Evolutionary conservation across 2,329 filamentous ascomycete species (phyloP), one percentile per base, ranked within the genome.

Genomic region (Colletotrichum lupini): DNA sequence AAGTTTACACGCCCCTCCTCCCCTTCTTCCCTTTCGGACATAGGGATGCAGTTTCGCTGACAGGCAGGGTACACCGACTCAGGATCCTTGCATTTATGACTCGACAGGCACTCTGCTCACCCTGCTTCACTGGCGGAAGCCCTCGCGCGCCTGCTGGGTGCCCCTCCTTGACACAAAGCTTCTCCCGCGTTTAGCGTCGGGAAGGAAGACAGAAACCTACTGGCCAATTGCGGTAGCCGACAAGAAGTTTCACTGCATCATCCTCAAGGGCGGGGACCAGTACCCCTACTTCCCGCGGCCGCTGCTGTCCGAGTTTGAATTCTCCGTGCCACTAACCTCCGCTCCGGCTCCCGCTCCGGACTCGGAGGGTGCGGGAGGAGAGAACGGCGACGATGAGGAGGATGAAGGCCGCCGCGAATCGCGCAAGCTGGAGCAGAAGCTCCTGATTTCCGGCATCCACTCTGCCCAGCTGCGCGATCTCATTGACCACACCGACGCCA

Each of bases 11-110:
- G 9, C 24, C 49, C 55, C 61, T 12, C 8, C 24, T 22, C 19
- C 5, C 30, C 7, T 28, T 46, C 11, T 22, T 35, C 12, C 32
- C 4, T 26, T 52, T 35, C 8, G 24, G 28, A 32, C 32, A 28
- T 46, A 35, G 35, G 32, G 24, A 56, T 49, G 42, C 4, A 30
- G 14, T 42, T 53, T 64, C 66, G 55, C 71, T 74, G 56, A 74
- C 72, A 30, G 42, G 42, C 42, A 61, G 59, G 37, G 37, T 42
- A 42, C 55, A 42, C 56, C 67, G 52, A 59, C 4, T 28, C 75
- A 95, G 92, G 95, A 99, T 78, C 97, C 97, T 7, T 98, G 95
- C 81, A 95, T 98, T 72, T 99, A 98, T 82, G 97, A 98, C 82
- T 95, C 94, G 5, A 94, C 94, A 2, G 97, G 97, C 53, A 95